Base-by-base conservation (phyloP, 768 basidiomycete species). In the Galerina sulciceps region DNA sequence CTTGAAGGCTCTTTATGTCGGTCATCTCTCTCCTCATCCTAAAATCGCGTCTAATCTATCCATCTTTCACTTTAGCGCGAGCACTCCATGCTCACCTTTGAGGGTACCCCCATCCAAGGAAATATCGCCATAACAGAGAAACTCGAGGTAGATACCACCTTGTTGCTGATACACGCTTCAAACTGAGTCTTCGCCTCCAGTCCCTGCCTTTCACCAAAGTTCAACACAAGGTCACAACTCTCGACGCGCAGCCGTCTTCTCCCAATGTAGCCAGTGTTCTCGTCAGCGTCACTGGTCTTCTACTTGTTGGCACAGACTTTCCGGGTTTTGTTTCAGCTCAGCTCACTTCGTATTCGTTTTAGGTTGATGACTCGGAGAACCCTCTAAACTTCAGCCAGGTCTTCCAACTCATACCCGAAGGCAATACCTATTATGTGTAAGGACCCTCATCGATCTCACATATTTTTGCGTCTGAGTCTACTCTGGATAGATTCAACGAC, bases 301-400 rank as follows among this genome's bases (percentile, higher is more conserved):
- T 98, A 37, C 36, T 89, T 45, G 96, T 93, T 64, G 13, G 22
- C 6, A 15, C 2, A 41, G 20, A 37, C 26, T 23, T 31, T 42
- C 49, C 50, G 15, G 22, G 10, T 31, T 46, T 17, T 23, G 57
- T 50, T 53, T 51, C 31, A 53, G 58, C 40, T 13, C 48, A 36
- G n/a, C 49, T 54, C 23, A 54, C 22, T 8, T 17, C 23, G 41
- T 15, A 34, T 58, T 45, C 45, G 40, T 59, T 58, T 51, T 64
- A 94, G 93, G 86, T 99, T 63, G 96, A 98, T 65, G 93, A 91
- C 60, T 81, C 80, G 62, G 42, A 75, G 57, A 91, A 91, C 64
- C 86, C 93, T n/a, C 78, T 99, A 56, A 87, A 86, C 67, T 99
- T 93, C 80, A 92, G 88, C 63, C 97, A 99, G 76, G 80, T 87